Evolutionary conservation across 1,139 yeast genomes (phyloP), one percentile per base, ranked within the genome.

Genomic region (Schwanniomyces etchellsii): DNA sequence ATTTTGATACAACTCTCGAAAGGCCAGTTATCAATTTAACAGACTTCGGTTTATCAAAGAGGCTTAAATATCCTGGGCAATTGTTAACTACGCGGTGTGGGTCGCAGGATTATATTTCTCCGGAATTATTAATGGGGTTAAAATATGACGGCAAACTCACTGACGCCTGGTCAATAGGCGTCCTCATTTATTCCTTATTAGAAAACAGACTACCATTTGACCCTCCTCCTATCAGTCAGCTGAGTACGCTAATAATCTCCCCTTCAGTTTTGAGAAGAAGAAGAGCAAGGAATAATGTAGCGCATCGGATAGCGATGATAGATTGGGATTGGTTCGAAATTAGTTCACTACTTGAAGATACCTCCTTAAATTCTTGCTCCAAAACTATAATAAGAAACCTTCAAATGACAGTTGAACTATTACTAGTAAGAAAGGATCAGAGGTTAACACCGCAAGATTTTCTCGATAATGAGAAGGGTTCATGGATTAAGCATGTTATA

Each of bases 121-220:
- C 97, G 0, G 98, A 91, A 52, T 61, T 91, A 21, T 61, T 91
- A 25, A 77, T 91, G 78, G 97, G 97, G 0, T 67, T 85, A 35
- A 80, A 85, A 13, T 91, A 91, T 49, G 89, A 89, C 48, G 98
- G 98, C 3, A 72, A 82, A 33, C 75, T 84, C 40, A 81, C 93
- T 26, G 98, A 91, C 50, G 70, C 91, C 11, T 91, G 98, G 98
- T 85, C 96, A 2, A 57, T 88, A 5, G 98, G 97, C 1, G 97
- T 89, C 4, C 63, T 88, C n/a, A 57, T 88, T 1, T 91, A 88
- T 50, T 75, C 94, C 1, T 57, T 89, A 21, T 57, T 91, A 46
- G 98, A 91, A 46, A 79, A 84, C 31, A 56, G 96, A 33, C 63
- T 91, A 30, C 98, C 98, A 1, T 91, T 91, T 60, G 98, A 91